Base-by-base conservation (phyloP, 2,329 filamentous ascomycete genomes). In the Sporothrix dimorphospora region DNA sequence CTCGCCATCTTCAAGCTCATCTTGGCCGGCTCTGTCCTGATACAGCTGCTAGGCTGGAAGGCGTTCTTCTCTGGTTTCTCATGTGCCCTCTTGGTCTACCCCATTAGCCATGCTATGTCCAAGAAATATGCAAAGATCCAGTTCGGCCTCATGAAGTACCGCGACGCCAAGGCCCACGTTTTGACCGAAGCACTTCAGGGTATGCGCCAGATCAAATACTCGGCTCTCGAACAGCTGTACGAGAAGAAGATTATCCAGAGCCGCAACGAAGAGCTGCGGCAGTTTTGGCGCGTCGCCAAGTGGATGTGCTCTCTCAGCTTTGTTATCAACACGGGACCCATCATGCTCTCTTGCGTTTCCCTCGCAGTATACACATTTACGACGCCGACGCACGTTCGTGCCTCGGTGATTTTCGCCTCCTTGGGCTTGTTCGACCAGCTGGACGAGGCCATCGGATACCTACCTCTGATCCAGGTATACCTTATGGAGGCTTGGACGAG, bases 131-230 rank as follows among this genome's bases (percentile, higher is more conserved):
- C 77, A 9, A 70, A 73, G 3, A 77, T 80, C 51, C 78, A 80
- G 71, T 79, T 80, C 51, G 77, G 78, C 45, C 76, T 81, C 27
- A 81, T 81, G 80, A 78, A 77, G 61, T 79, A 78, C 68, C 78
- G 80, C 3, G 80, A 81, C 68, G 78, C 75, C 63, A 81, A 81
- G 72, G 77, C 79, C 1, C 77, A 81, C 67, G 73, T 81, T 7
- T 73, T 81, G 69, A 80, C 78, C 1, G 80, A 81, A 69, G 80
- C 79, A 0, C 74, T 81, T 21, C 78, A 81, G 45, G 80, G 80
- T 30, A 81, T 81, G 78, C 79, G 80, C 12, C 80, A 81, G 74
- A 81, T 81, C 78, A 79, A 80, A 69, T 81, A 80, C 73, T 81
- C 80, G 3, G 80, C 80, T 9, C 77, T 81, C 12, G 80, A 81